Evolutionary conservation across 2,329 filamentous ascomycete species (phyloP).

Genomic region (Diaporthe sp.): DNA sequence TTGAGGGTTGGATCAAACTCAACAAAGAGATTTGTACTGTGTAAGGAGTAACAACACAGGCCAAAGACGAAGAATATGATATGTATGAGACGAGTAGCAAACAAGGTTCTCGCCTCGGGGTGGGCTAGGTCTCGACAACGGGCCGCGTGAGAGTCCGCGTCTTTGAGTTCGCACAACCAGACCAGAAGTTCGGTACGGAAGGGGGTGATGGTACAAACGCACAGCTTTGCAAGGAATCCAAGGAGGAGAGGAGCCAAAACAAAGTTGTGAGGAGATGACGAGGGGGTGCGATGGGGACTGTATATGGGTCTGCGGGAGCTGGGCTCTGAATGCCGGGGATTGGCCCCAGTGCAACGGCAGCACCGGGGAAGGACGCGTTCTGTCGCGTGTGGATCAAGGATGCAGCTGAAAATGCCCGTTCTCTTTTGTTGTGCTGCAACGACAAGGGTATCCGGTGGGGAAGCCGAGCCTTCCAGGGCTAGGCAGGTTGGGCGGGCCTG

Average conservation of each 20-base stretch:
- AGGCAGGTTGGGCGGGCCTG: conserved; percentile 11
- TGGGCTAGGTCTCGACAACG: conserved; percentile 4
- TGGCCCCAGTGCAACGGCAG: conserved; percentile 22
- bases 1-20: conserved; percentile 11
- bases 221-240: conserved; percentile 28
- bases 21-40: conserved; percentile 11
- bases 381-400: conserved; percentile 35
- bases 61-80: conserved; percentile 19
- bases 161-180: conserved; percentile 16
- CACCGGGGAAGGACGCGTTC: conserved; percentile 30
- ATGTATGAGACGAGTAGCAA: neutral
- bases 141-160: conserved; percentile 14
- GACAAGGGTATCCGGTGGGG: conserved; percentile 32
- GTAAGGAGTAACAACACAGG: conserved; percentile 7
- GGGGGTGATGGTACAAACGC: conserved; percentile 4
- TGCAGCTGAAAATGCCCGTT: conserved; percentile 23
- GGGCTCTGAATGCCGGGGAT: conserved; percentile 26
- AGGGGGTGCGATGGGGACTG: conserved; percentile 25
- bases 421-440: conserved; percentile 24
- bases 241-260: conserved; percentile 33
- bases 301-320: conserved; percentile 33
- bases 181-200: conserved; percentile 25
- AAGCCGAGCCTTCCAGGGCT: conserved; percentile 31
- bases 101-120: conserved; percentile 20
- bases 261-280: conserved; percentile 35